Evolutionary conservation across 2,329 filamentous ascomycete species (phyloP).

Genomic region (Ophiostoma sp.): DNA sequence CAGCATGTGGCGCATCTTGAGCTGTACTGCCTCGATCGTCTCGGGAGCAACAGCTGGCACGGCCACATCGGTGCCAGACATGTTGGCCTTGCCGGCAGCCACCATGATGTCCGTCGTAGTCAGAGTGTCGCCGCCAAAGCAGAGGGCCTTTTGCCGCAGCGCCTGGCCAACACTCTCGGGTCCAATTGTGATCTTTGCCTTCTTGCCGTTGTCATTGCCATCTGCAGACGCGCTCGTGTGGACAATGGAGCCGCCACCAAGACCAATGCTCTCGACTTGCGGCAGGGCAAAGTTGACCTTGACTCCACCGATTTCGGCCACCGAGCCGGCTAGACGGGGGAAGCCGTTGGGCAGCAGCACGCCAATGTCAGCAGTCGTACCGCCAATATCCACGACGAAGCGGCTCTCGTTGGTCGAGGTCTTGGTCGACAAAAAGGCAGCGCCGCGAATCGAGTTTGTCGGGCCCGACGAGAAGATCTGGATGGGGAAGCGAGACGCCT

Average conservation of each 20-base stretch:
- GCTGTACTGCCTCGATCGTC: conserved; percentile 35
- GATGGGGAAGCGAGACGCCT: conserved; percentile 43
- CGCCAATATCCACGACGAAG: conserved; percentile 62
- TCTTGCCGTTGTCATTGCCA: not conserved
- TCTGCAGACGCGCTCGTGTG: not conserved
- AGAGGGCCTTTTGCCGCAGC: conserved; percentile 47
- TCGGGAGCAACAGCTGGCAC: conserved; percentile 29
- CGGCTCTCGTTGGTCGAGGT: conserved; percentile 30
- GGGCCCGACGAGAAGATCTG: conserved; percentile 40
- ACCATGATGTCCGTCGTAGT: conserved; percentile 56
- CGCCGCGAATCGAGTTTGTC: conserved; percentile 42
- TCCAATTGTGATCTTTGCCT: conserved; percentile 29
- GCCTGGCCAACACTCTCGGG: conserved; percentile 35
- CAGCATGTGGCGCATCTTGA: conserved; percentile 46
- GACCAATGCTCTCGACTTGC: conserved; percentile 54
- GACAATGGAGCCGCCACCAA: conserved; percentile 49
- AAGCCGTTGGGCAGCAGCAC: conserved; percentile 57
- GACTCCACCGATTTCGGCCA: conserved; percentile 57
- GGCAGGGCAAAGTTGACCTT: conserved; percentile 56
- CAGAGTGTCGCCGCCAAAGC: conserved; percentile 52
- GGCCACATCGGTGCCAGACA: conserved; percentile 23
- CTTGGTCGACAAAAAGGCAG: conserved; percentile 40
- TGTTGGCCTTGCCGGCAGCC: conserved; percentile 22
- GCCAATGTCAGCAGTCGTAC: conserved; percentile 61
- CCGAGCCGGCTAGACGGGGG: conserved; percentile 57